A percentile compares a stretch with the other conserved stretches of the same genome.
These are phyloP conservation scores for Yarrowia sp. DNA, from an alignment of 805 yeast genomes.

Conservation along the genomic window DNA sequence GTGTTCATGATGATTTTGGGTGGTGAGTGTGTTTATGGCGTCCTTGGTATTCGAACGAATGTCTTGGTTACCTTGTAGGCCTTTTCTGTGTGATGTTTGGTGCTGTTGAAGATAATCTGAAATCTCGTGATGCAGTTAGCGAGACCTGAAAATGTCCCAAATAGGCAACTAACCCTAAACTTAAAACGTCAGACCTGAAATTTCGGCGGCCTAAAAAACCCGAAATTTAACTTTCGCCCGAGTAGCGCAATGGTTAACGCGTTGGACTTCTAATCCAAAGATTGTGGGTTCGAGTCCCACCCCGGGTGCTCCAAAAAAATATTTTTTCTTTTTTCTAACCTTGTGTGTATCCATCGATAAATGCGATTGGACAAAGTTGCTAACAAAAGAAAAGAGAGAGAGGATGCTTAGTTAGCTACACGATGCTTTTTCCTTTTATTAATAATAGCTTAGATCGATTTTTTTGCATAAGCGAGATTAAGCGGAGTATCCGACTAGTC, in stretches of 20 bases:
- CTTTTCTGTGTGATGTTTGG: no score
- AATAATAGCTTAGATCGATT: no score
- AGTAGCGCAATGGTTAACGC: constrained; percentile 34
- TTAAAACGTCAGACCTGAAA: background rate
- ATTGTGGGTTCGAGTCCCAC: constrained; percentile 37
- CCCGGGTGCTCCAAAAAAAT: constrained; percentile 31
- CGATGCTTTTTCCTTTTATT: no score
- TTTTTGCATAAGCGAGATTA: no score
- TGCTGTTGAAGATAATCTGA: no score
- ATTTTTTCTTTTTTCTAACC: background rate
- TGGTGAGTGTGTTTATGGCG: background rate
- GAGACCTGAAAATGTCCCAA: background rate
- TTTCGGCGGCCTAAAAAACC: background rate
- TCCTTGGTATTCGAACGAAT: no score
- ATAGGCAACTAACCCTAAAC: background rate
- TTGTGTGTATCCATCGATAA: background rate
- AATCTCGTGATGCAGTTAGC: no score
- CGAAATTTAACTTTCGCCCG: constrained; percentile 17
- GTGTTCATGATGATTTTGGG: background rate
- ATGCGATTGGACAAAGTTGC: no score
- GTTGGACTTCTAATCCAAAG: constrained; percentile 32
- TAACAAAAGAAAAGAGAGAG: no score
- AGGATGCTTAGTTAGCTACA: no score
- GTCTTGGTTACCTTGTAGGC: no score
- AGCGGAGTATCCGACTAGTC: no score